Evolutionary conservation across 2,329 filamentous ascomycete genomes (phyloP), one percentile per base, ranked within the genome.

Genomic region (Cercospora canescens): DNA sequence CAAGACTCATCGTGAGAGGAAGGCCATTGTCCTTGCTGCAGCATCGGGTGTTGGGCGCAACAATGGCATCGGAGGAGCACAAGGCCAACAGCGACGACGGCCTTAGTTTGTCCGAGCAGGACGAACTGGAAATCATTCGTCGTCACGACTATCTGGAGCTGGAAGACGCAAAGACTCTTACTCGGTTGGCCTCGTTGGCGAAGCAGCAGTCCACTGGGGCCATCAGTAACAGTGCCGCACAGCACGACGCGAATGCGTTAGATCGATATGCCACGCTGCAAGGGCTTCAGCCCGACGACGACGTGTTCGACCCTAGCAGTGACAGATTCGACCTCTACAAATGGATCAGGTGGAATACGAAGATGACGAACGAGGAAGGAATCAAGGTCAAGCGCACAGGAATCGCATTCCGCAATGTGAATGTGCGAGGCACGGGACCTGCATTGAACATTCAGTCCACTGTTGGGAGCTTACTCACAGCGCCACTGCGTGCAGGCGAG

Each of bases 361-460:
- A 62, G n/a, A 50, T 26, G 18, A 37, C 28, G 5, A 28, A 39
- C 7, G 59, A 62, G 21, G 45, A 60, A 48, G 59, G 60, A n/a
- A 62, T 62, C 60, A 56, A 56, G 32, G 14, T 32, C 7, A 62
- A 56, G 28, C 60, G 50, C 6, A 56, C 60, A 77, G 88, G 89
- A 3, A 81, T 92, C 7, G 84, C 85, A 0, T 91, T 87, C 79
- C 86, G 86, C 66, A 83, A 90, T 60, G 82, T 92, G 26, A 85
- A 85, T 63, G 87, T 92, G 0, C 88, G 83, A 6, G 90, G 90
- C 1, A 88, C 88, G 0, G 48, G 50, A 6, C 89, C 85, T 2
- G 87, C 88, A 0, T 75, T 92, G 24, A 88, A 91, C 69, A 80
- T 91, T 1, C 90, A 93, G 73, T 82, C 88, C 63, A 91, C 87